Evolutionary conservation across 768 basidiomycete genomes (phyloP), one percentile per base, ranked within the genome.

Genomic region (Leucosporidium scottii): DNA sequence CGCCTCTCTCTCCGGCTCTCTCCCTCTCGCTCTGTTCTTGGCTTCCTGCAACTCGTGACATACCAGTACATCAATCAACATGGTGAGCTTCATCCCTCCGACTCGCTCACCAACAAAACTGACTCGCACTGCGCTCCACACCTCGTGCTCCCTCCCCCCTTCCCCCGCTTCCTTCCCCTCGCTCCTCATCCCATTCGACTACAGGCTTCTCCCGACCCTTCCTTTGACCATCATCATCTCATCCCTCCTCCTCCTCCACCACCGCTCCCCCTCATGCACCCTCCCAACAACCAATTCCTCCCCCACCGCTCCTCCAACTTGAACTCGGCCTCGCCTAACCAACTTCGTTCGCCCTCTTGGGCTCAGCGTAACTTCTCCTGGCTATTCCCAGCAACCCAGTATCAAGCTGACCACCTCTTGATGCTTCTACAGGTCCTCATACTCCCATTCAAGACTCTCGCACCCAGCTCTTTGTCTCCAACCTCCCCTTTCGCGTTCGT

Each of bases 401-500:
- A 10, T 57, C 25, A 20, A 18, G 20, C 47, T 6, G 23, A 44
- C 50, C 2, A 18, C 7, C n/a, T 30, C 28, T 53, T 44, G 23
- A 15, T 34, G 21, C 28, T 49, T 4, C 44, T 9, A 17, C 31
- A 20, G n/a, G 20, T 20, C 25, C 48, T 9, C 28, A 25, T 9
- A 10, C 58, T 10, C 10, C 65, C 28, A 3, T 8, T 17, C 50
- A 62, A 17, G 94, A 99, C 78, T 94, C 92, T 6, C 83, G 94
- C 62, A 93, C 93, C 0, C 93, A 97, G 80, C 83, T 99, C 10
- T 98, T 94, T 75, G 90, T 98, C 30, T 93, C 92, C 70, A 99
- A 99, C 79, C 85, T 99, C 30, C 96, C 96, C 0, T 98, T 94
- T 79, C 84, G 94, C 68, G 93, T 97, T 49, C 86, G 96, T 64